These are phyloP conservation scores for Cladophialophora chaetospira DNA, from an alignment of 2,329 filamentous ascomycete species.

Conservation along the genomic window DNA sequence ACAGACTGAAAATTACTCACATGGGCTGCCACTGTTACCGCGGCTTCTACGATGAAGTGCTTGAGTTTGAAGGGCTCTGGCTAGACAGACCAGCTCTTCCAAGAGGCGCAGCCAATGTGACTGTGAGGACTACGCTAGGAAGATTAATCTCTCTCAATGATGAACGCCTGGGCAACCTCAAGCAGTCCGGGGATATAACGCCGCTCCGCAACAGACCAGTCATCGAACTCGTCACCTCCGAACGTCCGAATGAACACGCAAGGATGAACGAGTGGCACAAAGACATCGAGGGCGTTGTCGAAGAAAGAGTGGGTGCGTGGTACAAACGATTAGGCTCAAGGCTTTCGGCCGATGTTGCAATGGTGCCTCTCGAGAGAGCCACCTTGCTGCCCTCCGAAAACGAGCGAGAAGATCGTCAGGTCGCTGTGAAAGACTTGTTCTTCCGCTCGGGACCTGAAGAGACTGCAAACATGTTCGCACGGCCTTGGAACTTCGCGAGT, in stretches of 20 bases:
- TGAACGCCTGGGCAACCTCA: neutral
- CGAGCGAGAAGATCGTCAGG: too few species aligned
- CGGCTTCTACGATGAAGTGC: slow-evolving; percentile 23
- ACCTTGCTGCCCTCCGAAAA: too few species aligned
- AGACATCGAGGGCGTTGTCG: neutral
- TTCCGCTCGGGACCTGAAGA: slow-evolving; percentile 23
- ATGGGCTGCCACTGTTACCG: slow-evolving; percentile 8
- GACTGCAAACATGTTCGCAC: slow-evolving; percentile 34
- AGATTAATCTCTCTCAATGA: neutral
- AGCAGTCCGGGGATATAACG: slow-evolving; percentile 20
- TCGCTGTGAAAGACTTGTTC: slow-evolving; percentile 30
- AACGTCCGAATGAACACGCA: neutral
- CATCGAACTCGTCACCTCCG: slow-evolving; percentile 30
- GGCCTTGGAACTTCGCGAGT: slow-evolving; percentile 41
- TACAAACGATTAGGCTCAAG: slow-evolving; percentile 10
- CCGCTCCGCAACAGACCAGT: neutral
- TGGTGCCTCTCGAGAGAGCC: neutral
- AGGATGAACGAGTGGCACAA: neutral
- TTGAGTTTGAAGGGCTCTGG: slow-evolving; percentile 37
- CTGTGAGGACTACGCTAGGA: neutral
- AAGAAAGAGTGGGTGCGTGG: slow-evolving; percentile 8
- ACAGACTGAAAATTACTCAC: slow-evolving; percentile 33
- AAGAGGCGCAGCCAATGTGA: neutral
- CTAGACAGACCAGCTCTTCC: slow-evolving; percentile 25
- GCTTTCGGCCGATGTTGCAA: neutral